Conservation (phyloP, 139 green algal genomes). For the Limnomonas spitsbergensis region DNA sequence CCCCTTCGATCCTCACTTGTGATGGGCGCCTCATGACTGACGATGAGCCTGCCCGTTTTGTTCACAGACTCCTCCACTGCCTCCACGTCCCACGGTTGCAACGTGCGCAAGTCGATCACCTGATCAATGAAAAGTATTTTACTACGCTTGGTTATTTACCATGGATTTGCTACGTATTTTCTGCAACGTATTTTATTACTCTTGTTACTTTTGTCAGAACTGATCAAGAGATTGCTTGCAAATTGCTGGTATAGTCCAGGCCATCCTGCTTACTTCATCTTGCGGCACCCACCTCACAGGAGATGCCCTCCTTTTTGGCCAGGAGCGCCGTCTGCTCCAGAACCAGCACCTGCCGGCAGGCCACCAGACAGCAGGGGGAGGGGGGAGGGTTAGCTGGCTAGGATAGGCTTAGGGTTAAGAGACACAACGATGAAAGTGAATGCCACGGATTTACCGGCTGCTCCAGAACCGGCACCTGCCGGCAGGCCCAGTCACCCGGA, state of each 20-base stretch:
- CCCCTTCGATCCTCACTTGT: constrained; percentile 59
- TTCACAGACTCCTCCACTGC: constrained; percentile 52
- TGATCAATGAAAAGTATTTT: constrained; percentile 75
- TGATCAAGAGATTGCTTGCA: constrained; percentile 2
- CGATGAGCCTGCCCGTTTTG: constrained; percentile 73
- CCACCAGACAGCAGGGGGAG: neutral
- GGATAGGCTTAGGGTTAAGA: no score
- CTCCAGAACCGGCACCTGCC: constrained; percentile 39
- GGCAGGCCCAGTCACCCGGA: neutral
- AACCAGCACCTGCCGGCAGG: constrained; percentile 39
- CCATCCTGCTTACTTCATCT: no score
- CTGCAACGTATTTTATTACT: no score
- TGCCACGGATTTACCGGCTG: no score
- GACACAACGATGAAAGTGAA: no score
- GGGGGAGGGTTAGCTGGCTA: no score
- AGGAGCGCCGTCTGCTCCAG: constrained; percentile 47
- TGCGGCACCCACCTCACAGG: constrained; percentile 33
- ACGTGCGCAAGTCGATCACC: constrained; percentile 84
- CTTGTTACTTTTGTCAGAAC: no score
- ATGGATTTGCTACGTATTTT: no score
- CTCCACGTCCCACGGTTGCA: constrained; percentile 60
- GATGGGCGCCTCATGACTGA: constrained; percentile 87
- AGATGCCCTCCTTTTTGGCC: constrained; percentile 19
- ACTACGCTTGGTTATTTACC: no score
- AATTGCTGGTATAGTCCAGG: neutral